Base-by-base conservation (phyloP, 805 yeast genomes). In the Blastobotrys americana region DNA sequence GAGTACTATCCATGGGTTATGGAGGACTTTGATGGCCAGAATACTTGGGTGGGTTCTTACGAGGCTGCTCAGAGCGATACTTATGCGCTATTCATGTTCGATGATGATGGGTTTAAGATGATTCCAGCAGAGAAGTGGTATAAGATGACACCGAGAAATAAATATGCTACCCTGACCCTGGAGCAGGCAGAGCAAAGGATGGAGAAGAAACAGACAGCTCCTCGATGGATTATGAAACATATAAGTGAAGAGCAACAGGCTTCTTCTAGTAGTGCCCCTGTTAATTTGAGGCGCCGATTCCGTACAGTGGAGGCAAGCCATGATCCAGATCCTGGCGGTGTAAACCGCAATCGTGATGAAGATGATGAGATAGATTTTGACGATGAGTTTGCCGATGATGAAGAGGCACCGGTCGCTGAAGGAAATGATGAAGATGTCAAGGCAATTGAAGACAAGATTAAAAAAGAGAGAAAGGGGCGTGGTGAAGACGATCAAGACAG, bases 1-100 rank as follows among this genome's bases (percentile, higher is more conserved):
- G 98, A 93, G 66, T 86, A 82, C 62, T 90, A 85, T 57, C 98
- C 98, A 0, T 93, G 98, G 98, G 95, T 93, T 15, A 69, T 93
- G 72, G 98, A 93, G 67, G 98, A 93, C 66, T 90, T 84, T 62
- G 96, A 88, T 58, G 96, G 95, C 38, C 74, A 77, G 49, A 90
- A 93, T 60, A 90, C 95, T 0, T 93, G 86, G 84, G 97, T 89
- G 16, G 96, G 97, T 31, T 84, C 82, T 55, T 93, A 86, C 66
- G 98, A 93, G 67, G 97, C 97, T 1, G 82, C 82, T 27, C 85
- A 84, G 38, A 77, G 88, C 16, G 96, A 87, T 53, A 72, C 84
- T n/a, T 86, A 85, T 51, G 95, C 86, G 6, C 68, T 90, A 39
- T 74, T 90, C 56, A 86, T 88, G 36, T 82, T 86, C 56, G 96